Conservation (phyloP, 169 alveolate genomes). For the Theileria annulata region DNA sequence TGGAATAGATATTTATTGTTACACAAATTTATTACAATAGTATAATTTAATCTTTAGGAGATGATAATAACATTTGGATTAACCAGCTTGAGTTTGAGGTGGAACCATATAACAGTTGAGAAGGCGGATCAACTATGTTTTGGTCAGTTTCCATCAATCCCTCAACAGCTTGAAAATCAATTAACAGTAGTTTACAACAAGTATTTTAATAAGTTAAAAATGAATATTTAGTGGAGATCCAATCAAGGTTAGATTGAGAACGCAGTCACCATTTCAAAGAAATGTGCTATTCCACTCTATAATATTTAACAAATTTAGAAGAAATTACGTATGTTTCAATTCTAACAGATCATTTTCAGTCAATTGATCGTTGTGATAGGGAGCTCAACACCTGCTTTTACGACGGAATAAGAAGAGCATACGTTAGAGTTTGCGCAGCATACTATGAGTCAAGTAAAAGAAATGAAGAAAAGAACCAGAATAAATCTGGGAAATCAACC, state of each 20-base stretch:
- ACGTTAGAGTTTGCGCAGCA: constrained; percentile 41
- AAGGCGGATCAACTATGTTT: constrained; percentile 9
- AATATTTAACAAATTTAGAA: constrained; percentile 52
- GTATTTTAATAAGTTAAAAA: constrained; percentile 11
- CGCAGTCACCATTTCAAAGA: constrained; percentile 39
- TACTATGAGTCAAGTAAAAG: background rate
- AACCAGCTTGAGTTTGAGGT: background rate
- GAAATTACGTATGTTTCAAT: constrained; percentile 34
- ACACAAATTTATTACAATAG: background rate
- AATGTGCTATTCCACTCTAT: constrained; percentile 47
- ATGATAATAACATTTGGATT: constrained; percentile 4
- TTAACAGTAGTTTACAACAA: constrained; percentile 7
- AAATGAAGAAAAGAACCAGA: constrained; percentile 2
- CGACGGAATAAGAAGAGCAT: constrained; percentile 48
- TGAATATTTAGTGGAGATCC: constrained; percentile 15
- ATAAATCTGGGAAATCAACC: background rate
- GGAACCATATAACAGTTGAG: constrained; percentile 13
- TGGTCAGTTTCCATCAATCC: constrained; percentile 15
- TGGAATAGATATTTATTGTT: background rate
- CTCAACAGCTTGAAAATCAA: constrained; percentile 2
- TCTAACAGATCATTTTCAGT: constrained; percentile 13
- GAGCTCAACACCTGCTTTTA: constrained; percentile 51
- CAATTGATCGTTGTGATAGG: constrained; percentile 61
- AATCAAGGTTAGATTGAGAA: constrained; percentile 12
- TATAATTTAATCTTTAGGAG: background rate